Base-by-base conservation (phyloP, 176 grass and related monocot species). In the sorghum (Sorghum bicolor) region DNA sequence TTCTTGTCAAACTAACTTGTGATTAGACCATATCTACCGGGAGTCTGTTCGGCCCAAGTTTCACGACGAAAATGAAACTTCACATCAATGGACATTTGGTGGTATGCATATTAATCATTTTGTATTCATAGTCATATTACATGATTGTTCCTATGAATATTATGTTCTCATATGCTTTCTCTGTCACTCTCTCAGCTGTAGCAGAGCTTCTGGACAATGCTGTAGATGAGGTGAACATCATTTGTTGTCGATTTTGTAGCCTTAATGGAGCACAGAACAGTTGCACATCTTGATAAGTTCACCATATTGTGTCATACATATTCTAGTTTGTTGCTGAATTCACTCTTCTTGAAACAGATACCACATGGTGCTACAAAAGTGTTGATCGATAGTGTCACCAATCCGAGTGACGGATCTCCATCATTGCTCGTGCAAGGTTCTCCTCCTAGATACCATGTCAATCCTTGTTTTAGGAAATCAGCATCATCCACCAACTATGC, bases 371-470 rank as follows among this genome's bases (percentile, higher is more conserved):
- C 91, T 75, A 87, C 80, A 15, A 87, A 73, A 89, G 84, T 89
- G 45, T 61, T 81, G 38, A n/a, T 92, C 2, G 87, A 89, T 77
- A 78, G 74, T 39, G 38, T 92, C 15, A 31, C 29, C 41, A 81
- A 74, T 87, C 82, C 80, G 28, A n/a, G 26, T 16, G 34, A 81
- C 17, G 81, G 84, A 65, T 87, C 55, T 64, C 67, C 39, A 43
- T 75, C 83, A 4, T 82, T 92, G 66, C 72, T 92, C 12, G 47
- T 92, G 55, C 91, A 89, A 84, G 91, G 91, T 87, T 78, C 29
- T 69, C 12, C 15, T 63, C 7, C 76, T 44, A 64, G 4, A 38
- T 78, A 50, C 8, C 6, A 64, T 78, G 15, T 10, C 58, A 43
- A 44, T 31, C 16, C 25, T 20, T 22, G 58, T 65, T 45, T 43